These are phyloP conservation scores for Elsinoe perseae DNA, from an alignment of 2,329 filamentous ascomycete species.

Conservation along the genomic window DNA sequence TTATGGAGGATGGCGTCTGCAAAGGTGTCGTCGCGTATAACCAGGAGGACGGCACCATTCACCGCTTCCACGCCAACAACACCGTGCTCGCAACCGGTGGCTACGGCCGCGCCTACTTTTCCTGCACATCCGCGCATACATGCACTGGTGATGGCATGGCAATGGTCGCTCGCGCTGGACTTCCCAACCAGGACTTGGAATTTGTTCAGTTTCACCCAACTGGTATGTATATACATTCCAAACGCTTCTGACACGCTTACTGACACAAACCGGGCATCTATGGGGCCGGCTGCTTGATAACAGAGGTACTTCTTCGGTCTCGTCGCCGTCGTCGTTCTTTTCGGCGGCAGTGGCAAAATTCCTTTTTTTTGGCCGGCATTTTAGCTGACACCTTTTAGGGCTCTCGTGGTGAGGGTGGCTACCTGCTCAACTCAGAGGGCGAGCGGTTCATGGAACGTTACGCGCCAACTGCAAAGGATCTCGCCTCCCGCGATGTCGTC, in stretches of 20 bases:
- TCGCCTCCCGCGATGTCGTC: conserved; percentile 91
- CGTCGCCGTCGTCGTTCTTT: neutral
- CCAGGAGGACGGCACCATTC: conserved; percentile 95
- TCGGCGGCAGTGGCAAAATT: no score
- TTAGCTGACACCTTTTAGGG: conserved; percentile 47
- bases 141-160: conserved; percentile 99
- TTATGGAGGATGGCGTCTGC: conserved; percentile 97
- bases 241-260: neutral
- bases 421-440: conserved; percentile 93
- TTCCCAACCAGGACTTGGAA: conserved; percentile 98
- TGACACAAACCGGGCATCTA: conserved; percentile 55
- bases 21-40: conserved; percentile 96
- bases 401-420: conserved; percentile 95
- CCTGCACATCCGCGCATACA: conserved; percentile 94
- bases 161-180: conserved; percentile 95
- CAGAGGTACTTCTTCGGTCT: conserved; percentile 39
- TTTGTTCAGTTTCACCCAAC: conserved; percentile 99
- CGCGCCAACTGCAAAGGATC: conserved; percentile 93
- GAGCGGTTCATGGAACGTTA: conserved; percentile 99
- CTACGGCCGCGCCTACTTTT: conserved; percentile 97
- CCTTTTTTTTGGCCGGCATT: no score
- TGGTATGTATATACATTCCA: conserved; percentile 41
- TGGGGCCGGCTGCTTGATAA: conserved; percentile 94
- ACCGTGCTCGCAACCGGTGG: conserved; percentile 95
- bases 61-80: conserved; percentile 94